A percentile compares a stretch with the other conserved stretches of the same genome.
Evolutionary conservation across 2,329 filamentous ascomycete species (phyloP).

Genomic region (Diplodia corticola): DNA sequence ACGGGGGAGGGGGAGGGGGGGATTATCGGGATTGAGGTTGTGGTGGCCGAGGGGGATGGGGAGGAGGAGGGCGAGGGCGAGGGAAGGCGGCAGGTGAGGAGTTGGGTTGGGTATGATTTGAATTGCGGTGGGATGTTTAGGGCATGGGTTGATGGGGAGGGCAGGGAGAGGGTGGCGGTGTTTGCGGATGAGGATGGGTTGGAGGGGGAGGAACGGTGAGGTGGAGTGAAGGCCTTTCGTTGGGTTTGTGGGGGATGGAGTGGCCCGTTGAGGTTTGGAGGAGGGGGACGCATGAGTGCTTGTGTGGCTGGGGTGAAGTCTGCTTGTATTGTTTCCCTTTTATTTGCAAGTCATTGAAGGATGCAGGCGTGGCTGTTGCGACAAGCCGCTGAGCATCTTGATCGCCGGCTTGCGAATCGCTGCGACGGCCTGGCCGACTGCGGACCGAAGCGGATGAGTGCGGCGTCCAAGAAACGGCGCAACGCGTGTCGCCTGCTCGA

Average conservation of each 20-base stretch:
- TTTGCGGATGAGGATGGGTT: conserved; percentile 50
- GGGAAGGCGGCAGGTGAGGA: conserved; percentile 41
- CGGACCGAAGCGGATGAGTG: conserved; percentile 1
- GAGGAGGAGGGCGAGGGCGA: conserved; percentile 72
- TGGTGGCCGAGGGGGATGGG: conserved; percentile 73
- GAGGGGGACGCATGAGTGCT: no score
- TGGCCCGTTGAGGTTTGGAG: no score
- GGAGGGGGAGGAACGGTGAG: not conserved
- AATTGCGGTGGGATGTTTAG: conserved; percentile 90
- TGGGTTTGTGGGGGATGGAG: no score
- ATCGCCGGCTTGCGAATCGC: not conserved
- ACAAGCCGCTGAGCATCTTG: no score
- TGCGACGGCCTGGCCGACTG: not conserved
- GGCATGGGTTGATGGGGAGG: conserved; percentile 69
- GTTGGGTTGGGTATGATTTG: conserved; percentile 70
- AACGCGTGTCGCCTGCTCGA: not conserved
- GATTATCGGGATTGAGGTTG: conserved; percentile 76
- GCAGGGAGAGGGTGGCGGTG: conserved; percentile 58
- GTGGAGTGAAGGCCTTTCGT: no score
- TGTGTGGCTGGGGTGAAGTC: no score
- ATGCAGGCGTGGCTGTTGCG: no score
- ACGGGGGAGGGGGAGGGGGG: conserved; percentile 80
- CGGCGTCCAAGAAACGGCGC: not conserved
- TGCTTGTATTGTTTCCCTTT: no score
- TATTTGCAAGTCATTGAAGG: no score